These are phyloP conservation scores for Ceratocystis diversiconidia DNA, from an alignment of 2,329 filamentous ascomycete genomes.

Conservation along the genomic window DNA sequence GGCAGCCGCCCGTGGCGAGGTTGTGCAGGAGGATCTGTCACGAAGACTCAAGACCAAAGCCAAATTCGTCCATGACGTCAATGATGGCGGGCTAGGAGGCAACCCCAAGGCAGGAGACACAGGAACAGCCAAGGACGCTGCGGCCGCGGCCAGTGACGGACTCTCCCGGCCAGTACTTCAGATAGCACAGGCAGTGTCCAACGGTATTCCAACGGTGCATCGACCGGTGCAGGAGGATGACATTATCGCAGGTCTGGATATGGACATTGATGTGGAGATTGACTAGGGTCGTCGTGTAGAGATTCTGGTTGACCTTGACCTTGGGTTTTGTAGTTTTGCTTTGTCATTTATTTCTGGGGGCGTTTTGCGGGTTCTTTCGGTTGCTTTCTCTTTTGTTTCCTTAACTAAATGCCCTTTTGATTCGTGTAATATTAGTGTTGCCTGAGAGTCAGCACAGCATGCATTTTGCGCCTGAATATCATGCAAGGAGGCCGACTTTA, in stretches of 20 bases:
- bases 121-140: slow-evolving; percentile 27
- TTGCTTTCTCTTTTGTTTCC: background rate
- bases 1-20: slow-evolving; percentile 49
- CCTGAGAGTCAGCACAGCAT: no score
- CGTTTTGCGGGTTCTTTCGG: background rate
- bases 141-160: background rate
- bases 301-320: background rate
- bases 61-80: slow-evolving; percentile 53
- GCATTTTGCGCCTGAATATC: no score
- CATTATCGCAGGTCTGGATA: slow-evolving; percentile 73
- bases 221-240: slow-evolving; percentile 80
- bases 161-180: slow-evolving; percentile 15
- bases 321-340: background rate
- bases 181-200: slow-evolving; percentile 24
- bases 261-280: slow-evolving; percentile 75
- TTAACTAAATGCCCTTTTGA: background rate
- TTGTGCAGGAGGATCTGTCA: slow-evolving; percentile 42
- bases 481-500: no score
- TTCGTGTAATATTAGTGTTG: background rate
- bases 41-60: slow-evolving; percentile 52
- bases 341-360: background rate
- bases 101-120: slow-evolving; percentile 21
- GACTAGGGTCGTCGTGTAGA: background rate
- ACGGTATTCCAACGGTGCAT: slow-evolving; percentile 51
- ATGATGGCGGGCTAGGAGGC: slow-evolving; percentile 24